Percentiles rank a stretch among this genome's conserved stretches.
phyloP scores from a whole-genome alignment of 2,329 filamentous ascomycete species.

The Hypoxylon sp. region DNA sequence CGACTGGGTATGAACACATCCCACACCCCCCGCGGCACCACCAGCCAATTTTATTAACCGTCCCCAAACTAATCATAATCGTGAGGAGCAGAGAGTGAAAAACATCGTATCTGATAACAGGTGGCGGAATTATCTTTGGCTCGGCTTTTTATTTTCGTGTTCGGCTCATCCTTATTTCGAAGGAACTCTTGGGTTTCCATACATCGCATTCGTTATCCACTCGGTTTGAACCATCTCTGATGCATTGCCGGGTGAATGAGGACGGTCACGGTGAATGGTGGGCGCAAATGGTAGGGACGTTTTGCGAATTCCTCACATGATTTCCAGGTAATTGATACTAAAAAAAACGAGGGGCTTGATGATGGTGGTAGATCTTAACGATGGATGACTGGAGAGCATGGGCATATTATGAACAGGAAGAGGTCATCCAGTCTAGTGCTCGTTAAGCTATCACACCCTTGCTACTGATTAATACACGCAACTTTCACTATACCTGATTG shows the following conservation, averaged over 20 bases:
- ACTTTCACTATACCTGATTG: no score
- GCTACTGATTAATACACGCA: constrained; percentile 9
- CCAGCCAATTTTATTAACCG: neutral
- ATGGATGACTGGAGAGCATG: constrained; percentile 3
- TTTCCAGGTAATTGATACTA: no score
- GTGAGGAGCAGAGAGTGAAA: constrained; percentile 44
- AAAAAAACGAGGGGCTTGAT: no score
- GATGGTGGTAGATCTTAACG: constrained; percentile 11
- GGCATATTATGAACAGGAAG: constrained; percentile 6
- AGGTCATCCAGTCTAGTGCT: constrained; percentile 2
- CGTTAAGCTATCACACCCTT: constrained; percentile 1
- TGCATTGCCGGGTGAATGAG: constrained; percentile 24
- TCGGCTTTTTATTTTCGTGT: constrained; percentile 19
- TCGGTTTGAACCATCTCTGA: constrained; percentile 29
- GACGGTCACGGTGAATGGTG: constrained; percentile 40
- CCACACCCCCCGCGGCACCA: constrained; percentile 7
- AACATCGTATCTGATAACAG: constrained; percentile 43
- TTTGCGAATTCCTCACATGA: no score
- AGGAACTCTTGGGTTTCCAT: constrained; percentile 18
- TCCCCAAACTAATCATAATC: constrained; percentile 40
- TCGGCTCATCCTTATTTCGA: constrained; percentile 15
- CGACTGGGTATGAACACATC: constrained; percentile 80
- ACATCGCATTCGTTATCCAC: constrained; percentile 35
- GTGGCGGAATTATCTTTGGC: constrained; percentile 32
- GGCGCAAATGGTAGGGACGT: constrained; percentile 41